Evolutionary conservation across 306 rosid species (phyloP).

Genomic region (Cicer chorassanicum): DNA sequence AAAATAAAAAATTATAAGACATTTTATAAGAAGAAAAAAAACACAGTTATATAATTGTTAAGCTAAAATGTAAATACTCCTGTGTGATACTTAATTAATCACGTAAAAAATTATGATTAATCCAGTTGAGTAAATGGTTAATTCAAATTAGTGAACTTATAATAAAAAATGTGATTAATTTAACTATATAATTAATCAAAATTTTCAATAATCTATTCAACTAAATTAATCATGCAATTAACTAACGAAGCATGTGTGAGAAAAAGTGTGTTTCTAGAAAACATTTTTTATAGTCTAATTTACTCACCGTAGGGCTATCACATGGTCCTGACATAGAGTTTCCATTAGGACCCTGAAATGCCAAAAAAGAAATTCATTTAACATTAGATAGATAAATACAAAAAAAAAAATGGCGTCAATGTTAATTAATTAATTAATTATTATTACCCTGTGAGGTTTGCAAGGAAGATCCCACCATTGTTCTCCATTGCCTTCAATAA

Average conservation of each 20-base stretch:
- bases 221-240: too few relatives aligned
- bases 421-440: not conserved
- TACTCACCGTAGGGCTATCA: conserved; percentile 87
- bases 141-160: too few relatives aligned
- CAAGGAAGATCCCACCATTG: conserved; percentile 98
- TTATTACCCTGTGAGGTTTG: conserved; percentile 91
- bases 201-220: too few relatives aligned
- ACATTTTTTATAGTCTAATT: not conserved
- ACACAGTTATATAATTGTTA: not conserved
- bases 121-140: too few relatives aligned
- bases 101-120: too few relatives aligned
- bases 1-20: not conserved
- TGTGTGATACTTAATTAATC: too few relatives aligned
- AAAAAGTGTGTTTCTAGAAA: too few relatives aligned
- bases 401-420: conserved; percentile 6
- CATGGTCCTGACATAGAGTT: conserved; percentile 78
- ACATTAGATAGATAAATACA: not conserved
- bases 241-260: too few relatives aligned
- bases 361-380: too few relatives aligned
- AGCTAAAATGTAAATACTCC: not conserved
- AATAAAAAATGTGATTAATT: too few relatives aligned
- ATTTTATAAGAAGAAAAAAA: not conserved
- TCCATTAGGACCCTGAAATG: conserved; percentile 74
- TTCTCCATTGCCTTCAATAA: conserved; percentile 91
- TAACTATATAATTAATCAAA: too few relatives aligned